Base-by-base conservation (phyloP, 225 moss, liverwort and hornwort species). In the Polytrichum commune region DNA sequence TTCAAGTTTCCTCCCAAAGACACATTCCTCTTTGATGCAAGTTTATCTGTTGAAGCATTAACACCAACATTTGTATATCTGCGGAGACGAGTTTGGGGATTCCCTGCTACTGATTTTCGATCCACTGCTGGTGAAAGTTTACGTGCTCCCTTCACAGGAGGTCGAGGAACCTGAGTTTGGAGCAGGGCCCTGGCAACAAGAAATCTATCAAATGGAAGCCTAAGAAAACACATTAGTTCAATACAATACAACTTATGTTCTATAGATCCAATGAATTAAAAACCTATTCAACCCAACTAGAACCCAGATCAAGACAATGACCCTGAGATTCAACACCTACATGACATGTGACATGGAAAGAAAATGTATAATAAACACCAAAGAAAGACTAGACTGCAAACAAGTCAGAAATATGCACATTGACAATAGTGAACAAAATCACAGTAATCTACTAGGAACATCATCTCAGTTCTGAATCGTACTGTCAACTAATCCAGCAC, bases 101-200 rank as follows among this genome's bases (percentile, higher is more conserved):
- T 7, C 29, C 75, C 81, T 70, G 73, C 84, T 58, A 24, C 18
- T 77, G 77, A 73, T 77, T 79, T 84, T 7, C 81, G 70, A 67
- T 81, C 87, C 26, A 53, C 61, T 69, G 63, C 60, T 1, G 79
- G 84, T 29, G 81, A 82, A 55, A 63, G 22, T 70, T 76, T 84
- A 19, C 71, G 72, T 26, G 61, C 60, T 29, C 67, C 69, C 55
- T 72, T 70, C 6, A 23, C 61, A 23, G 77, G 84, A 33, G 75
- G 74, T 23, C 64, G 72, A 68, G 81, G 71, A 35, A 68, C 77
- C 72, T 87, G 81, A 29, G 64, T 77, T 77, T 73, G 73, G 57
- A 71, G 24, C 32, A 78, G 30, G 27, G 56, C 64, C 68, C 87
- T 87, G 76, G 57, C 33, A 58, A 1, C 8, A 63, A 8, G 66